These are phyloP conservation scores for Camelina sativa DNA, from an alignment of 345 rosid genomes.

Conservation along the genomic window DNA sequence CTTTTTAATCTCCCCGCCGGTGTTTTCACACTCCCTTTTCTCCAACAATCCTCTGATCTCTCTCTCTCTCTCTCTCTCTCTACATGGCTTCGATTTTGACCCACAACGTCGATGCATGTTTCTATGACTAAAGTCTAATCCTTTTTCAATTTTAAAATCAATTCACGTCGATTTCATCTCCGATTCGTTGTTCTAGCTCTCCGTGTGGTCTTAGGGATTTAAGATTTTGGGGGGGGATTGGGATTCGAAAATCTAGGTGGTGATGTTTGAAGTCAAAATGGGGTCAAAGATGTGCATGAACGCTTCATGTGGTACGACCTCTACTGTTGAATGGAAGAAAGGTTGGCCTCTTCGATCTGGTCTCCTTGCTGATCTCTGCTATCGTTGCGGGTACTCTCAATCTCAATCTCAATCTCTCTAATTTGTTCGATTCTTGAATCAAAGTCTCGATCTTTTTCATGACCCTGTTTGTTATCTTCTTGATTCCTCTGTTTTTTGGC, in stretches of 20 bases:
- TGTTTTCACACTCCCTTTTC: slow-evolving; percentile 7
- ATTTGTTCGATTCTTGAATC: slow-evolving; percentile 16
- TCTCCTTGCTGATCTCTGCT: slow-evolving; percentile 75
- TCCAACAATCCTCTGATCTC: slow-evolving; percentile 8
- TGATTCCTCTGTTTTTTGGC: not conserved
- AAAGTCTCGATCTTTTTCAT: slow-evolving; percentile 31
- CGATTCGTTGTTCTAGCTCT: slow-evolving; percentile 20
- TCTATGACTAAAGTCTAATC: slow-evolving; percentile 21
- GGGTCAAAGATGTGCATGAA: slow-evolving; percentile 84
- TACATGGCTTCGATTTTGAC: slow-evolving; percentile 23
- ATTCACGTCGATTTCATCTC: slow-evolving; percentile 45
- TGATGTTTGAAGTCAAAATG: slow-evolving; percentile 47
- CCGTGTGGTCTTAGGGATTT: slow-evolving; percentile 29
- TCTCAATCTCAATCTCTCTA: slow-evolving; percentile 13
- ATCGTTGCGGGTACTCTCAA: slow-evolving; percentile 70
- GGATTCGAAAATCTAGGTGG: not conserved
- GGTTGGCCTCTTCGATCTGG: slow-evolving; percentile 96
- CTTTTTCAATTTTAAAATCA: not conserved
- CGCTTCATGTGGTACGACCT: slow-evolving; percentile 57
- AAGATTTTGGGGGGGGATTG: slow-evolving; percentile 20
- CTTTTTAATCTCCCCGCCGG: not conserved
- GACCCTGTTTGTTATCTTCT: slow-evolving; percentile 17
- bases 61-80: not conserved
- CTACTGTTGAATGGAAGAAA: slow-evolving; percentile 69
- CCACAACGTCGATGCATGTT: slow-evolving; percentile 47